A percentile compares a stretch with the other conserved stretches of the same genome.
Evolutionary conservation across 805 yeast genomes (phyloP).

Genomic region (Lipomyces sp.): DNA sequence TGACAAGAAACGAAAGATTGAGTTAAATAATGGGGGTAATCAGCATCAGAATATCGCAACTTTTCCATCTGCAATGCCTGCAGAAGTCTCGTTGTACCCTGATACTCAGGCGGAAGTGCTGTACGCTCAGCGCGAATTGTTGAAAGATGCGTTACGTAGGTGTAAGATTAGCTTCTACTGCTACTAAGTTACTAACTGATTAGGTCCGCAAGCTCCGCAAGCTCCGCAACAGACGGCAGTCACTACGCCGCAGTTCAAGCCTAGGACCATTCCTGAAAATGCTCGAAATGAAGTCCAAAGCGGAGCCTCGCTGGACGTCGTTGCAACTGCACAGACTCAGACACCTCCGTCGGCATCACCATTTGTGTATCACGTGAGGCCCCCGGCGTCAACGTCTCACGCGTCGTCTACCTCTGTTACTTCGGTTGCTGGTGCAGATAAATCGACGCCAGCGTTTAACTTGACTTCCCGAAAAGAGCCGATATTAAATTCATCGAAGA

Average conservation of each 20-base stretch:
- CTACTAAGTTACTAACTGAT: not conserved
- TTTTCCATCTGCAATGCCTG: not conserved
- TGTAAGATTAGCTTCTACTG: not conserved
- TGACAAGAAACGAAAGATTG: not conserved
- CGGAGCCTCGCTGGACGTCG: not conserved
- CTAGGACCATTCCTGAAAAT: not conserved
- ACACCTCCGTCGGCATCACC: slow-evolving; percentile 10
- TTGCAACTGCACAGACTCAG: not conserved
- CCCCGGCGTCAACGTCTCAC: slow-evolving; percentile 1
- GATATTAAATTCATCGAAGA: not conserved
- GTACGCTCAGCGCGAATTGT: slow-evolving; percentile 16
- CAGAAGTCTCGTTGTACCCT: slow-evolving; percentile 9
- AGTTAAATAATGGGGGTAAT: not conserved
- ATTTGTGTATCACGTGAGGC: slow-evolving; percentile 17
- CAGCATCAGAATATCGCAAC: not conserved
- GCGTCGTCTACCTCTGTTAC: slow-evolving; percentile 18
- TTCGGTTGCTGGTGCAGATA: not conserved
- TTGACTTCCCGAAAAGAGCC: not conserved
- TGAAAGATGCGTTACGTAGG: slow-evolving; percentile 13
- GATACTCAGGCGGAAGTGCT: slow-evolving; percentile 23
- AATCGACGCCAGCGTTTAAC: not conserved
- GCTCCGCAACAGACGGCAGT: not conserved
- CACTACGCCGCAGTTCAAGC: not conserved
- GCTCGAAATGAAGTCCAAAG: not conserved
- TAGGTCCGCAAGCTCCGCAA: slow-evolving; percentile 2